Percentiles rank a stretch among this genome's conserved stretches.
Conservation (phyloP, 2,329 filamentous ascomycete genomes). For the Pseudogymnoascus sp. region DNA sequence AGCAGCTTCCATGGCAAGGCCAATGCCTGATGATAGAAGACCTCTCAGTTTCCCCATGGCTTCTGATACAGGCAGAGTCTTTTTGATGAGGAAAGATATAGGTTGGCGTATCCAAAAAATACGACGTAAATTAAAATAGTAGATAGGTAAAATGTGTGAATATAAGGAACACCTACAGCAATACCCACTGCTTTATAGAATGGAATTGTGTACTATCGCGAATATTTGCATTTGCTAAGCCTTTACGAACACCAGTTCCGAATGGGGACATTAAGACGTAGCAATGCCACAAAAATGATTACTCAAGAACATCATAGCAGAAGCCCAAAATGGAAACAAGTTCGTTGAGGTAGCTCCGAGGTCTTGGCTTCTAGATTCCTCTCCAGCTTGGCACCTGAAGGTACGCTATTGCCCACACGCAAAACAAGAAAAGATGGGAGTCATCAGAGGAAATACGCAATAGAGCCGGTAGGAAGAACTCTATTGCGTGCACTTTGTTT, state of each 20-base stretch:
- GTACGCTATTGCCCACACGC: too few species aligned
- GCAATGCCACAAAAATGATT: neutral
- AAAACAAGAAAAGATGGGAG: too few species aligned
- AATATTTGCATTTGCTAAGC: neutral
- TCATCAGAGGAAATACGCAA: too few species aligned
- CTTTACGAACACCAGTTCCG: neutral
- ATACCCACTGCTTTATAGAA: neutral
- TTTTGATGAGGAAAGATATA: neutral
- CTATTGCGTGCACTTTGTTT: neutral
- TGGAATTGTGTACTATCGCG: neutral
- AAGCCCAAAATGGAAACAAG: neutral
- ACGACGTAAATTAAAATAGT: neutral
- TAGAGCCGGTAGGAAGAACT: too few species aligned
- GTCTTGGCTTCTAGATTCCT: too few species aligned
- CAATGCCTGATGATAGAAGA: neutral
- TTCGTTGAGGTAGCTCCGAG: neutral
- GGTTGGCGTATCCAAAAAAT: too few species aligned
- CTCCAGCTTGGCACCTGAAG: too few species aligned
- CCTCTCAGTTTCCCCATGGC: neutral
- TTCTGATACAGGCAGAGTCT: neutral
- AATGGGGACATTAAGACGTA: neutral
- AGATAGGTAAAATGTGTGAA: neutral
- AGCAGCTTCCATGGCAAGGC: neutral
- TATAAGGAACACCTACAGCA: neutral
- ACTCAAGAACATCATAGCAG: neutral